Conservation (phyloP, 768 basidiomycete genomes). For the Hericium coralloides region DNA sequence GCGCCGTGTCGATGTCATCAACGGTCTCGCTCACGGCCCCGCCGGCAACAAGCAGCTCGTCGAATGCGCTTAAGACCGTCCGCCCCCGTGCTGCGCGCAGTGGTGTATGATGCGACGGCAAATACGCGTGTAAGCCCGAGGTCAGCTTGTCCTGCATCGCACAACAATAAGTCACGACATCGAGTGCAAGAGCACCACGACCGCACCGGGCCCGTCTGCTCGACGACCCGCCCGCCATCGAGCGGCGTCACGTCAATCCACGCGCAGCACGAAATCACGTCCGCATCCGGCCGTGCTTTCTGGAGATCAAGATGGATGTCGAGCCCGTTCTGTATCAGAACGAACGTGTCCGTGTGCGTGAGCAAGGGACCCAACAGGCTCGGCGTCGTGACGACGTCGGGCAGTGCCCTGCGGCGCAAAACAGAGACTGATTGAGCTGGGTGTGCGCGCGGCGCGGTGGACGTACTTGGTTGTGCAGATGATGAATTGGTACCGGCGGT, state of each 20-base stretch:
- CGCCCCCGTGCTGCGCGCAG: background rate
- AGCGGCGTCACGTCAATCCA: conserved; percentile 25
- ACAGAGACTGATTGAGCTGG: too few relatives aligned
- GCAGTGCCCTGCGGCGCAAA: background rate
- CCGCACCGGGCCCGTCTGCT: conserved; percentile 17
- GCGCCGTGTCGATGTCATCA: conserved; percentile 19
- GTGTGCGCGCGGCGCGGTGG: too few relatives aligned
- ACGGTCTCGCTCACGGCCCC: conserved; percentile 16
- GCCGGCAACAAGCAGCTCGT: conserved; percentile 14
- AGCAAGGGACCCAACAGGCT: conserved; percentile 4
- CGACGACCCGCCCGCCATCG: conserved; percentile 15
- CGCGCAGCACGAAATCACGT: conserved; percentile 24
- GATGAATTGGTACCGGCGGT: background rate
- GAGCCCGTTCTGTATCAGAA: conserved; percentile 15
- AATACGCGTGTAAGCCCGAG: conserved; percentile 19
- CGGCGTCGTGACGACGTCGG: background rate
- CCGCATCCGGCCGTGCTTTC: background rate
- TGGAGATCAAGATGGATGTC: conserved; percentile 10
- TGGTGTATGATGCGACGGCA: background rate
- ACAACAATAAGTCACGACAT: background rate
- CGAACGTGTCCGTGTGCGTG: conserved; percentile 3
- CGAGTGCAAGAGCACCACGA: background rate
- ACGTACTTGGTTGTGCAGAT: background rate
- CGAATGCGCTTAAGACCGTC: conserved; percentile 13
- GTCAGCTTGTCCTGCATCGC: conserved; percentile 17